Evolutionary conservation across 345 rosid species (phyloP), one percentile per base, ranked within the genome.

Genomic region (Gossypium rotundifolium): DNA sequence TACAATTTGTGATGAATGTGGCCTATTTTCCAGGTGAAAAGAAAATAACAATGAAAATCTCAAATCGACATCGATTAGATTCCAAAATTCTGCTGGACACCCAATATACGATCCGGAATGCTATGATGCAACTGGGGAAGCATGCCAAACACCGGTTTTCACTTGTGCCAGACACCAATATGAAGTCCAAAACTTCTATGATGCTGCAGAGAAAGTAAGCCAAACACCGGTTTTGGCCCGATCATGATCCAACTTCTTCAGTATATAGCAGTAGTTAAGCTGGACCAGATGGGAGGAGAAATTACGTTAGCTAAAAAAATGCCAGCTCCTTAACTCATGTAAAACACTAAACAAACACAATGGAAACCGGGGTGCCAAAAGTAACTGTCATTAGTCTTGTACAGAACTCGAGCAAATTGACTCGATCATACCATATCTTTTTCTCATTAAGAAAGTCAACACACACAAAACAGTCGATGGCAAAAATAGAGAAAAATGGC

Each of bases 191-290:
- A 18, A 66, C 40, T 6, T 66, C 78, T 83, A 83, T 42, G 78
- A 87, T 3, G 86, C 48, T 40, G 55, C 55, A 3, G 55, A 51
- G 55, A 51, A 51, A 14, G 55, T 51, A 16, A 51, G 55, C 55
- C n/a, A 51, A 74, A 88, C 45, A 12, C 97, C 92, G 12, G 87
- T 81, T 78, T 76, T 89, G 1, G 86, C 92, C 23, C 76, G 81
- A 78, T 91, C 97, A 38, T 89, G 76, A 25, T 80, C 86, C 38
- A 81, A 75, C 79, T 82, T 85, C 85, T 84, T 89, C 87, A 88
- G 46, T 77, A 89, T 75, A 64, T 83, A 80, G 85, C 90, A 91
- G 85, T 91, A 91, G 71, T 91, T 91, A 72, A 89, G 48, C 97
- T 91, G 86, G 3, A 9, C 3, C 70, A 5, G 70, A 78, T 18